phyloP scores from a whole-genome alignment of 768 basidiomycete species.

The Naganishia randhawae region DNA sequence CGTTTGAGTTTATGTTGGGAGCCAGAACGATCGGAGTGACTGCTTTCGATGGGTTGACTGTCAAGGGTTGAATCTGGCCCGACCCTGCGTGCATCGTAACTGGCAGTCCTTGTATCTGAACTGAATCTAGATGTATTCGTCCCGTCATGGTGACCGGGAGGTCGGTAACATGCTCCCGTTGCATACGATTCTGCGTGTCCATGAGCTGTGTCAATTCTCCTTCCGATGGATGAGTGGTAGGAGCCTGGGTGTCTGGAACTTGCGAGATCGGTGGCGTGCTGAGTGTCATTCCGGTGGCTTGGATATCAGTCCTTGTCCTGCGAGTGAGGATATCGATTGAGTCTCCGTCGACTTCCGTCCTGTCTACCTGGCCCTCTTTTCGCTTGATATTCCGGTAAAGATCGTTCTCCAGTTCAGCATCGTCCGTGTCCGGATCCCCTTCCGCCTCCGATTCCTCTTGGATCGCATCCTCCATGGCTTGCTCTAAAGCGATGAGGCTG shows the following conservation, averaged over 20 bases:
- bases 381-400: background rate
- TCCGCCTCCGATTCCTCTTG: slow-evolving; percentile 14
- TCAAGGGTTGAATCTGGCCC: background rate
- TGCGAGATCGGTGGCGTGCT: slow-evolving; percentile 5
- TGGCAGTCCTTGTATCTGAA: background rate
- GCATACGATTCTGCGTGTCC: background rate
- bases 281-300: background rate
- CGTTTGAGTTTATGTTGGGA: background rate
- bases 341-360: background rate
- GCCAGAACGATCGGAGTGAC: background rate
- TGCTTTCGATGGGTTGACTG: background rate
- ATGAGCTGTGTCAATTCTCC: background rate
- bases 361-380: background rate
- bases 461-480: slow-evolving; percentile 6
- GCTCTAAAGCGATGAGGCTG: slow-evolving; percentile 1
- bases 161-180: background rate
- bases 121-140: slow-evolving; percentile 6
- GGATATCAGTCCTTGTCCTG: no score
- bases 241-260: slow-evolving; percentile 12
- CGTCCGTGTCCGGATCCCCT: slow-evolving; percentile 9
- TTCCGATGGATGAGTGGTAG: background rate
- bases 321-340: no score
- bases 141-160: slow-evolving; percentile 3
- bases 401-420: slow-evolving; percentile 9
- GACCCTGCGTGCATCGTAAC: background rate